Percentiles rank a stretch among this genome's conserved stretches.
Evolutionary conservation across 306 rosid species (phyloP).

Genomic region (Canavalia ensiformis): DNA sequence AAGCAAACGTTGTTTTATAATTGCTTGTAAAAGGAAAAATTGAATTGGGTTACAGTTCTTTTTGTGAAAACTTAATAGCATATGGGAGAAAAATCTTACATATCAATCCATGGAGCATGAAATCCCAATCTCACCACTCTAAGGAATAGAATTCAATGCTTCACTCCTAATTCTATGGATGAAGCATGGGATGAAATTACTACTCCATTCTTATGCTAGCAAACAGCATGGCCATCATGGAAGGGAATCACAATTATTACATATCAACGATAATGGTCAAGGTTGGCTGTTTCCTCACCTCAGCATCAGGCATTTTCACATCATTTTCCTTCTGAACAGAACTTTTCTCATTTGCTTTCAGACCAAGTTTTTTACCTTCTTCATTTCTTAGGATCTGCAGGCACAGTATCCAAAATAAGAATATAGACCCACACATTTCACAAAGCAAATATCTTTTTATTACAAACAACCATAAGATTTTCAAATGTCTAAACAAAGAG

Average conservation of each 20-base stretch:
- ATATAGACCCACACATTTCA: constrained; percentile 32
- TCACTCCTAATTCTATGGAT: not conserved
- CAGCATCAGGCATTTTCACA: constrained; percentile 80
- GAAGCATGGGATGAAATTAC: not conserved
- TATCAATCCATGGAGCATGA: constrained; percentile 8
- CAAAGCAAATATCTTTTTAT: not conserved
- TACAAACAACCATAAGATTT: constrained; percentile 27
- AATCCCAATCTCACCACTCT: constrained; percentile 24
- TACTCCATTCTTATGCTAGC: constrained; percentile 4
- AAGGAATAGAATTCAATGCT: constrained; percentile 14
- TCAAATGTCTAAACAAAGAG: constrained; percentile 43
- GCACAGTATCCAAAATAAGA: constrained; percentile 42
- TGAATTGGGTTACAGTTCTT: not conserved
- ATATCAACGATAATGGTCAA: constrained; percentile 22
- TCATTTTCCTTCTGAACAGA: constrained; percentile 71
- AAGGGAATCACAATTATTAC: constrained; percentile 25
- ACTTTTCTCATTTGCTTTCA: constrained; percentile 76
- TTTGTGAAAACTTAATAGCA: not conserved
- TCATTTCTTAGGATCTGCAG: constrained; percentile 77
- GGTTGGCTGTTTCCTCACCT: constrained; percentile 62
- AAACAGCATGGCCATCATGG: not conserved
- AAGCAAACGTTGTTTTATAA: not conserved
- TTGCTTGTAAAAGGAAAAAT: constrained; percentile 17
- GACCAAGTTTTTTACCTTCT: constrained; percentile 88
- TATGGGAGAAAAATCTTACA: not conserved